A percentile compares a stretch with the other conserved stretches of the same genome.
Conservation (phyloP, 2,329 filamentous ascomycete genomes). For the Fusarium pseudonygamai region DNA sequence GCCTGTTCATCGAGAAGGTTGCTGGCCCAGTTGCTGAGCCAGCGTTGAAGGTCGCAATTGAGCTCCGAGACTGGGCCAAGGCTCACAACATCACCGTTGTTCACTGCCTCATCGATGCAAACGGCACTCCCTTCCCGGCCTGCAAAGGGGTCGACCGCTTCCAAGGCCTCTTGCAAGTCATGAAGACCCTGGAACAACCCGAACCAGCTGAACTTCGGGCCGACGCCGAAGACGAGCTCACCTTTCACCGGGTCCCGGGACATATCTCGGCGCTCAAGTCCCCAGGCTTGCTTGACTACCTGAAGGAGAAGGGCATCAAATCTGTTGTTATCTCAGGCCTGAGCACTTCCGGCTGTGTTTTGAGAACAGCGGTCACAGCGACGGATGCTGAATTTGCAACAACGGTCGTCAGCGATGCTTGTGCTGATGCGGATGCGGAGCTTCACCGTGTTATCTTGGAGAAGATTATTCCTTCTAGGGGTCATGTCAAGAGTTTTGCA, state of each 20-base stretch:
- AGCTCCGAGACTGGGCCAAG: slow-evolving; percentile 4
- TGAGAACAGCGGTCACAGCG: background rate
- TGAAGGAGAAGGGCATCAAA: background rate
- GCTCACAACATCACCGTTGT: background rate
- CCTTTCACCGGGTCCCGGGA: background rate
- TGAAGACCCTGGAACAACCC: background rate
- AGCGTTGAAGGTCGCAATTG: background rate
- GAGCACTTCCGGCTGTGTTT: slow-evolving; percentile 2
- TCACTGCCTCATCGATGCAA: background rate
- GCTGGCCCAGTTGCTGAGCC: background rate
- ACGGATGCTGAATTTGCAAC: slow-evolving; percentile 3
- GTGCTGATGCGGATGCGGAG: background rate
- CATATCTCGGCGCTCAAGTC: slow-evolving; percentile 3
- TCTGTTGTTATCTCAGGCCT: background rate
- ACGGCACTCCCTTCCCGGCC: background rate
- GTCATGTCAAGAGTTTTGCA: background rate
- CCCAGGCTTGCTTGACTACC: background rate
- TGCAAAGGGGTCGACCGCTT: background rate
- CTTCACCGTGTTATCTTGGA: background rate
- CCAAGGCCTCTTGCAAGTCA: background rate
- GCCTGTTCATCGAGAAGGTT: background rate
- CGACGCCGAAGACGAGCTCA: background rate
- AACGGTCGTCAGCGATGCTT: background rate
- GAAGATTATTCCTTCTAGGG: background rate
- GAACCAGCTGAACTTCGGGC: background rate